Conservation (phyloP, 73 alveolate species). For the Tetrahymena thermophila region DNA sequence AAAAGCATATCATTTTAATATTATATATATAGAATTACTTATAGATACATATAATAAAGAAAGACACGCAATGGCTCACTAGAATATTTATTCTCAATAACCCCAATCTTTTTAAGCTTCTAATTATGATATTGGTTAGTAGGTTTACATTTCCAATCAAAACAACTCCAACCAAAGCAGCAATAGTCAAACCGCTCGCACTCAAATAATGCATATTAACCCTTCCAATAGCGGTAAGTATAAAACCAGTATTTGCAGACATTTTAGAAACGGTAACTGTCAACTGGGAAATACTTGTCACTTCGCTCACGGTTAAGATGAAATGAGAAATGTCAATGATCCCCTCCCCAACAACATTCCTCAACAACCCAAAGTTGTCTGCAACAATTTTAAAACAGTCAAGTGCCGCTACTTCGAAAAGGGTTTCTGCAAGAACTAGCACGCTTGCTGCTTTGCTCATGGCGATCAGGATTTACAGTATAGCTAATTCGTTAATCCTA, state of each 20-base stretch:
- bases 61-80: background rate
- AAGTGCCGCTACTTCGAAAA: background rate
- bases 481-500: background rate
- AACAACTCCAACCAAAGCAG: background rate
- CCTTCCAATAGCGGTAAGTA: conserved; percentile 32
- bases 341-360: background rate
- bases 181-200: background rate
- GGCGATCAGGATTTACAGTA: background rate
- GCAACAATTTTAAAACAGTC: background rate
- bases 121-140: background rate
- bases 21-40: background rate
- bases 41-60: background rate
- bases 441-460: background rate
- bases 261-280: conserved; percentile 44
- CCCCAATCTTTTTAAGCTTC: background rate
- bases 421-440: background rate
- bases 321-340: conserved; percentile 38
- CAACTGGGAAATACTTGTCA: conserved; percentile 43
- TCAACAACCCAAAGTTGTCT: background rate
- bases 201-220: background rate
- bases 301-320: conserved; percentile 47
- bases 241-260: conserved; percentile 44
- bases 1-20: background rate
- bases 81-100: background rate
- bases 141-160: background rate